Evolutionary conservation across 2,329 filamentous ascomycete genomes (phyloP), one percentile per base, ranked within the genome.

Genomic region (Helotiales sp.): DNA sequence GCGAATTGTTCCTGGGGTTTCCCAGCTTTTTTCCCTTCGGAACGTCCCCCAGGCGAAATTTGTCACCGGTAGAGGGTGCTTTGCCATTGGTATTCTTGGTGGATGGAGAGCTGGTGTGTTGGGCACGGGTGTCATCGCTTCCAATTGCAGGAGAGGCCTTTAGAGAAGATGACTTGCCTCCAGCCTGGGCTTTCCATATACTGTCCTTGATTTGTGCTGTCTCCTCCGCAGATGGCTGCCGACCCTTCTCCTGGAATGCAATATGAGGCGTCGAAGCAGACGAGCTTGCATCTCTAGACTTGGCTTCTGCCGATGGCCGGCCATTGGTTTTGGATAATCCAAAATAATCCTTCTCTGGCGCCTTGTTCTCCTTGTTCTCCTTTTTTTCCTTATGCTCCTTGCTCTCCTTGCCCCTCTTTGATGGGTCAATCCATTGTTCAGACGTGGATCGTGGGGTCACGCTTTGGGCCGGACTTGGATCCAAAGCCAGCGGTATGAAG

Each of bases 181-280:
- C 65, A 38, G 66, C 55, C 44, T 65, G 63, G 17, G 69, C 67
- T 50, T 65, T 70, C 75, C 83, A 42, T 75, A 74, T 71, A 75
- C 81, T 66, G 74, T 80, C 61, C 70, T 73, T 57, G 77, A 75
- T 49, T 75, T 73, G 67, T 47, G 82, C 77, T 1, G 79, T 76
- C 34, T 81, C 81, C 29, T 87, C 84, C 2, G 85, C 83, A 0
- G 86, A 86, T 4, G 80, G 74, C 59, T 85, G 81, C 44, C 89
- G 83, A 1, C 85, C 84, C 73, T 93, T 95, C 68, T 96, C 91
- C 71, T 96, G 91, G 71, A 92, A 96, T 22, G 91, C 89, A 67
- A 96, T 96, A 69, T 96, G 92, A n/a, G 92, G 91, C 15, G 90
- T 92, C 2, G 86, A 82, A 58, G 76, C 72, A 55, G 78, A 76